Percentiles rank a stretch among this genome's conserved stretches.
These are phyloP conservation scores for Pterulicium gracile DNA, from an alignment of 1,284 basidiomycete genomes.

Conservation along the genomic window DNA sequence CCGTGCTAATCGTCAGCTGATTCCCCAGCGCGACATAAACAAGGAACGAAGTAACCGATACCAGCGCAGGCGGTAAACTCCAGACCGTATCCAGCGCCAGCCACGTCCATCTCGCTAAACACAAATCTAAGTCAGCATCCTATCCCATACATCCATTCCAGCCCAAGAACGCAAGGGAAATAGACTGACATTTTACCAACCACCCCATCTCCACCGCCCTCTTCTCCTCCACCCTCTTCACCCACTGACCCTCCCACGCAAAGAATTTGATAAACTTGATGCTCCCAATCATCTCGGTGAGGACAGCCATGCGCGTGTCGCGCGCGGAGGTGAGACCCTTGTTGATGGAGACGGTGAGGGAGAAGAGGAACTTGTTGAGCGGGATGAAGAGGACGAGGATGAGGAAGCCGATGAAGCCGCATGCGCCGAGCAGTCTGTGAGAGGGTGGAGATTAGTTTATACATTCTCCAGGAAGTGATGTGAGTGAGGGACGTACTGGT, in stretches of 20 bases:
- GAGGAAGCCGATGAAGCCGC: slow-evolving; percentile 79
- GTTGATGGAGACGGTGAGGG: slow-evolving; percentile 57
- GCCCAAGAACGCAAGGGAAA: background rate
- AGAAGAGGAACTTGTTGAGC: slow-evolving; percentile 55
- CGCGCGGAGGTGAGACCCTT: slow-evolving; percentile 64
- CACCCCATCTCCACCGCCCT: slow-evolving; percentile 55
- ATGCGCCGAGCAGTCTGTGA: slow-evolving; percentile 65
- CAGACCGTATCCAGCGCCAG: slow-evolving; percentile 29
- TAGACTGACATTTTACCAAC: slow-evolving; percentile 52
- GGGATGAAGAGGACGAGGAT: slow-evolving; percentile 70
- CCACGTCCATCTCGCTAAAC: slow-evolving; percentile 49
- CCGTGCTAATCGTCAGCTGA: slow-evolving; percentile 50
- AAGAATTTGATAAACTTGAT: slow-evolving; percentile 85
- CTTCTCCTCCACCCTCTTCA: slow-evolving; percentile 44
- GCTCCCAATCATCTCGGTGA: slow-evolving; percentile 79
- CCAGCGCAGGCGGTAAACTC: slow-evolving; percentile 10
- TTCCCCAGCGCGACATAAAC: slow-evolving; percentile 54
- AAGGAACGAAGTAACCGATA: slow-evolving; percentile 62
- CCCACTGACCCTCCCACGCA: slow-evolving; percentile 75
- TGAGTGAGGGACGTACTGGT: slow-evolving; percentile 44
- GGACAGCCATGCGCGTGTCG: slow-evolving; percentile 77
- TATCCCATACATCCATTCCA: slow-evolving; percentile 16
- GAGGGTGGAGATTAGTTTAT: too few species aligned
- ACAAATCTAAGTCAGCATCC: slow-evolving; percentile 48
- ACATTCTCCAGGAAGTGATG: too few species aligned